These are phyloP conservation scores for Sanghuangporus baumii DNA, from an alignment of 1,284 basidiomycete species.

Conservation along the genomic window DNA sequence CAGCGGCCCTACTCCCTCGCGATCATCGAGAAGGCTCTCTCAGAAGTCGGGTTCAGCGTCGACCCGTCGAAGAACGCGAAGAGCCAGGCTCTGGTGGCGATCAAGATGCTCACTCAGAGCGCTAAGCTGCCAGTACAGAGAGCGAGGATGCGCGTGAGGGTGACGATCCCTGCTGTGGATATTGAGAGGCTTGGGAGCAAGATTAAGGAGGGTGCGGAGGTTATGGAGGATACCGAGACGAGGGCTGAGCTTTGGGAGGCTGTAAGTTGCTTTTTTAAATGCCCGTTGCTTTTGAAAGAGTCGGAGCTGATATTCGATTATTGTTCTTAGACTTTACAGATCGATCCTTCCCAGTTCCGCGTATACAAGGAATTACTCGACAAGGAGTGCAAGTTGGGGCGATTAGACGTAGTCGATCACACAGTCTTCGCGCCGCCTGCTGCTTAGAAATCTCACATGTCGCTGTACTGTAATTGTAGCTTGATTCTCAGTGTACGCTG, in stretches of 20 bases:
- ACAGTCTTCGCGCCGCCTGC: slow-evolving; percentile 72
- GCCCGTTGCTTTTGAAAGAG: slow-evolving; percentile 7
- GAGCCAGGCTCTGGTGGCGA: slow-evolving; percentile 90
- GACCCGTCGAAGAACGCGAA: slow-evolving; percentile 89
- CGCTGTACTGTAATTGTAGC: background rate
- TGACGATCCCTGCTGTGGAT: slow-evolving; percentile 74
- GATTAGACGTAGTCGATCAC: slow-evolving; percentile 50
- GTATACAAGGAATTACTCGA: slow-evolving; percentile 87
- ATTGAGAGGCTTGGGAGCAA: slow-evolving; percentile 70
- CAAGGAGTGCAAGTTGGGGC: slow-evolving; percentile 66
- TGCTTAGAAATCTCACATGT: background rate
- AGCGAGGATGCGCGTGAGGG: slow-evolving; percentile 86
- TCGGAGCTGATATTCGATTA: background rate
- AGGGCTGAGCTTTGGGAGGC: slow-evolving; percentile 81
- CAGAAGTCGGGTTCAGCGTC: slow-evolving; percentile 89
- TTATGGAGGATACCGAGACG: slow-evolving; percentile 81
- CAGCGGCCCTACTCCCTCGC: slow-evolving; percentile 89
- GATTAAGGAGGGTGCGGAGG: slow-evolving; percentile 71
- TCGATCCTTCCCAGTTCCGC: slow-evolving; percentile 90
- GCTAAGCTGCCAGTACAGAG: slow-evolving; percentile 88
- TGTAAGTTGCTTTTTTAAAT: slow-evolving; percentile 42
- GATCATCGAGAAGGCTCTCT: slow-evolving; percentile 98
- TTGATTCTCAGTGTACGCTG: background rate
- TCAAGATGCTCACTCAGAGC: slow-evolving; percentile 67
- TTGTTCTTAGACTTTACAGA: slow-evolving; percentile 67